Evolutionary conservation across 1,284 basidiomycete genomes (phyloP).

Genomic region (Leccinum angustisporum): DNA sequence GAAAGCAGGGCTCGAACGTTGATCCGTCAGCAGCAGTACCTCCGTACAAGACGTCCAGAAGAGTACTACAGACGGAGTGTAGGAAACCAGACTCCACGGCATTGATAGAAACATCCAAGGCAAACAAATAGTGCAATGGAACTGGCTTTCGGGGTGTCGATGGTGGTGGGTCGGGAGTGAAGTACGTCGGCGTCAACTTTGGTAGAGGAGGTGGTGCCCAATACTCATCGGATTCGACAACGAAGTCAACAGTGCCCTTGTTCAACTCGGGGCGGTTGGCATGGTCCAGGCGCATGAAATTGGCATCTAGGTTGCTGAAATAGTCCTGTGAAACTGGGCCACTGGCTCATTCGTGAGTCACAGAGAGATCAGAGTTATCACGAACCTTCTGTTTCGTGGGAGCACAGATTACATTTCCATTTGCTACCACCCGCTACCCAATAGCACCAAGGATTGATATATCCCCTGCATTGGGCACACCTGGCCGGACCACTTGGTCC

Average conservation of each 20-base stretch:
- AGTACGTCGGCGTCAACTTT: conserved; percentile 53
- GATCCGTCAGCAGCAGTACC: conserved; percentile 42
- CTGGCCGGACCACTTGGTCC: conserved; percentile 77
- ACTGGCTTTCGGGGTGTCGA: conserved; percentile 56
- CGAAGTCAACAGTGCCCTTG: conserved; percentile 91
- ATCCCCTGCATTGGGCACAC: conserved; percentile 85
- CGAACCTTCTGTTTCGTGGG: conserved; percentile 78
- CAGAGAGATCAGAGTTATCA: neutral
- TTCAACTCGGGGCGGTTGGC: conserved; percentile 83
- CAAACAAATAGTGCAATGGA: conserved; percentile 83
- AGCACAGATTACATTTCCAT: conserved; percentile 95
- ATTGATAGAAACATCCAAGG: conserved; percentile 82
- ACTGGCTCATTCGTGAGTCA: conserved; percentile 3
- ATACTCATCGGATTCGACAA: conserved; percentile 77
- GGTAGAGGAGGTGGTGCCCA: conserved; percentile 77
- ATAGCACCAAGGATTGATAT: conserved; percentile 93
- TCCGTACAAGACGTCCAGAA: conserved; percentile 75
- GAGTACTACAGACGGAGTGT: conserved; percentile 63
- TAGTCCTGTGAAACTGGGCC: conserved; percentile 74
- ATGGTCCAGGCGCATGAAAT: conserved; percentile 82
- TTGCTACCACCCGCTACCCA: conserved; percentile 84
- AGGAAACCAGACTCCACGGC: conserved; percentile 77
- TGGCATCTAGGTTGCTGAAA: conserved; percentile 84
- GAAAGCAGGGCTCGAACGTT: conserved; percentile 50
- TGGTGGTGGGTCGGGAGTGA: conserved; percentile 46